Evolutionary conservation across 2,329 filamentous ascomycete genomes (phyloP), one percentile per base, ranked within the genome.

Genomic region (Mycosphaerella arachidis): DNA sequence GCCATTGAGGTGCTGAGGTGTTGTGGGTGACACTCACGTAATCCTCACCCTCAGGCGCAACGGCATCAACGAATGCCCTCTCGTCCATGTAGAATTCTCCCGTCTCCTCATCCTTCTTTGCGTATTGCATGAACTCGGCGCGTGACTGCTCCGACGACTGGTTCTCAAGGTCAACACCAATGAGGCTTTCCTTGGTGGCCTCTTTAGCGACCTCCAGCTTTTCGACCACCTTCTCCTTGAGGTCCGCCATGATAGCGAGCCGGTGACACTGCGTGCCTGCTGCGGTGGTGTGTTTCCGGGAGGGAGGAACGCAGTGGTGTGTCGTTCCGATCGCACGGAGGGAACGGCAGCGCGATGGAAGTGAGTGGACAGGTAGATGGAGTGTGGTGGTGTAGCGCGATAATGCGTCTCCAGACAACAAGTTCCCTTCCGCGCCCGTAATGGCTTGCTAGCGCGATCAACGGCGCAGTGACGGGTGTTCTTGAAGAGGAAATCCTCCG

Each of bases 21-120:
- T 24, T 9, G 9, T 40, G 12, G 30, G 33, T 3, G 55, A 40
- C 53, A 73, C 72, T 64, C 63, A 97, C 93, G 78, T 94, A 97
- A 79, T 97, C 92, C 77, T 96, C 91, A 61, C 86, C 82, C 52
- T 84, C 82, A 5, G 94, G 94, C 68, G 91, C 92, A 78, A 99
- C 86, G 30, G 93, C 93, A 71, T 92, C 82, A 70, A 97, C 86
- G 75, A 99, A 99, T 74, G 95, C 85, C n/a, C 92, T 85, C 63
- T 89, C 85, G 50, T 84, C 86, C 84, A 99, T 89, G 72, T 84
- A 91, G 58, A 86, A 80, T 71, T 97, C 91, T 60, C 89, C 92
- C 9, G 86, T 83, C 68, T 86, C 81, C 62, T 87, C 80, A 71
- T 96, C 91, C 74, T 88, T 89, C 71, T 83, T 78, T 45, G 94